Conservation (phyloP, 331 rosid species). For the Saraca asoca region DNA sequence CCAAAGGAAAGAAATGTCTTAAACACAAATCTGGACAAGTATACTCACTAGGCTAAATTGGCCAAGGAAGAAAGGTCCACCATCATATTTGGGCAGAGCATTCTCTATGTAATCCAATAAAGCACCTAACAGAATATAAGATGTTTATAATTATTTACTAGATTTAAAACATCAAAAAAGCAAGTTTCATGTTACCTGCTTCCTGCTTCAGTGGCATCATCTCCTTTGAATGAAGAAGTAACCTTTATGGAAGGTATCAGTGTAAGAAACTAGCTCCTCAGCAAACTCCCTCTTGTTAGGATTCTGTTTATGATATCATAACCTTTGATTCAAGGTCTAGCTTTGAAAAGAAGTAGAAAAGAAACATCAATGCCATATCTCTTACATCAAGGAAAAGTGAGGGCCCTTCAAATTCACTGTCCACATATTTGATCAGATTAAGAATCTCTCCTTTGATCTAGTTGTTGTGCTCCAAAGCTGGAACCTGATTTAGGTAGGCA, state of each 20-base stretch:
- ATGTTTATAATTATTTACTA: neutral
- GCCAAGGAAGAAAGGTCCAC: constrained; percentile 84
- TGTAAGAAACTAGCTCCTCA: constrained; percentile 65
- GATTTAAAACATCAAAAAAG: constrained; percentile 29
- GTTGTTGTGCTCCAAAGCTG: constrained; percentile 64
- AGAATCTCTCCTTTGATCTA: constrained; percentile 71
- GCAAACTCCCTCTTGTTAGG: constrained; percentile 60
- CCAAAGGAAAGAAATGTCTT: too few relatives aligned
- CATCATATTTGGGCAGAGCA: constrained; percentile 66
- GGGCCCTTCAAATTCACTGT: constrained; percentile 67
- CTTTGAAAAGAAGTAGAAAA: constrained; percentile 18
- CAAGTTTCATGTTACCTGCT: constrained; percentile 51
- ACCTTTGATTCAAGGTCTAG: neutral
- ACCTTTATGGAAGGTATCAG: constrained; percentile 54
- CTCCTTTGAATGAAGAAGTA: constrained; percentile 62
- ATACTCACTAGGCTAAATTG: constrained; percentile 68
- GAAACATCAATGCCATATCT: neutral
- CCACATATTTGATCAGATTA: constrained; percentile 66
- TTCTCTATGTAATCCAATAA: constrained; percentile 68
- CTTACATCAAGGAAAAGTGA: constrained; percentile 71
- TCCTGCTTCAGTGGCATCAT: constrained; percentile 39
- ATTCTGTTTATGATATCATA: constrained; percentile 43
- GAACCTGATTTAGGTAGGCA: constrained; percentile 38
- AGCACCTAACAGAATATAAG: constrained; percentile 42
- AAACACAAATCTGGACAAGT: constrained; percentile 3